A percentile compares a stretch with the other conserved stretches of the same genome.
phyloP scores from a whole-genome alignment of 441 rosid species.

The Mallotus japonicus region DNA sequence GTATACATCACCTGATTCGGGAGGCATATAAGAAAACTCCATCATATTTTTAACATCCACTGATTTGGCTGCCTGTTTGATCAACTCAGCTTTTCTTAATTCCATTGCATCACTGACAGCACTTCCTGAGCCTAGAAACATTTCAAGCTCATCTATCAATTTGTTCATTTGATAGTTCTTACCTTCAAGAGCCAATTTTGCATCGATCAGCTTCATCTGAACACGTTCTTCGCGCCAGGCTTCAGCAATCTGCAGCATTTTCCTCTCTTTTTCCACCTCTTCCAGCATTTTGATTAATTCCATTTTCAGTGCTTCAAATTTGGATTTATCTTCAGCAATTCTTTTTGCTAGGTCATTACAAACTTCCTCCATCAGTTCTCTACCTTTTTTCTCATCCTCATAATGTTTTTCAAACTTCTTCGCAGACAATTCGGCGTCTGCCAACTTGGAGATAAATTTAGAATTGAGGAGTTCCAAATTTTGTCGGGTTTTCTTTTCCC shows the following conservation, averaged over 20 bases:
- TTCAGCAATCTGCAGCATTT: conserved; percentile 98
- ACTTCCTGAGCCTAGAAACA: conserved; percentile 51
- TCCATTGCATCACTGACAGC: conserved; percentile 45
- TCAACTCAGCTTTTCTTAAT: conserved; percentile 58
- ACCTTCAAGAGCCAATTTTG: conserved; percentile 75
- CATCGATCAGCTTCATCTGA: conserved; percentile 93
- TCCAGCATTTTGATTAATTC: conserved; percentile 68
- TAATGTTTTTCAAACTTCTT: conserved; percentile 74
- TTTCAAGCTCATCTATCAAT: conserved; percentile 65
- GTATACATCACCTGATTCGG: conserved; percentile 65
- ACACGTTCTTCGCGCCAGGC: conserved; percentile 99
- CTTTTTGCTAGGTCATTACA: conserved; percentile 86
- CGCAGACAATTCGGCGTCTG: conserved; percentile 56
- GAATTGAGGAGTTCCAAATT: conserved; percentile 75
- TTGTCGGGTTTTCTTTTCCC: conserved; percentile 75
- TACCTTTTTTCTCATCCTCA: conserved; percentile 70
- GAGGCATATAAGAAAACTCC: conserved; percentile 68
- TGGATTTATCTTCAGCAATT: conserved; percentile 82
- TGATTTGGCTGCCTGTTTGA: conserved; percentile 46
- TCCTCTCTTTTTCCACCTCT: conserved; percentile 89
- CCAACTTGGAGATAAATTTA: conserved; percentile 79
- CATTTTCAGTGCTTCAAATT: conserved; percentile 66
- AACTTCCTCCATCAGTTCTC: conserved; percentile 78
- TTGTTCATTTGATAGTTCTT: conserved; percentile 81
- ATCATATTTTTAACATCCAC: conserved; percentile 49